Conservation (phyloP, 2,329 filamentous ascomycete species). For the Xylariaceae sp. region DNA sequence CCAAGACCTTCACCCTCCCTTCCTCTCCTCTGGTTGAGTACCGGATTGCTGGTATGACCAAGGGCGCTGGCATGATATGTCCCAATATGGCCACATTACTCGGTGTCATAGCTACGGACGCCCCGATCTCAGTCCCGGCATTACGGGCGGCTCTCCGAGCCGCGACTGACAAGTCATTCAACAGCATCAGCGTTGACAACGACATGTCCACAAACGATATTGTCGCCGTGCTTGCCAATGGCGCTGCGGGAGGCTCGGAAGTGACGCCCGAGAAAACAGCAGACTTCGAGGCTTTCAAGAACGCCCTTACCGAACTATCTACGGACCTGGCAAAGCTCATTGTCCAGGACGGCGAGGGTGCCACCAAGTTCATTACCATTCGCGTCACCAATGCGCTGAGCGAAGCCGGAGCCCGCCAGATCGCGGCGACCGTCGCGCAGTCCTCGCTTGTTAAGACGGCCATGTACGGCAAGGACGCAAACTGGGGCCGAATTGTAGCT, state of each 20-base stretch:
- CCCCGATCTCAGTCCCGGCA: constrained; percentile 64
- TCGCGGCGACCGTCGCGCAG: constrained; percentile 83
- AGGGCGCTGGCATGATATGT: constrained; percentile 98
- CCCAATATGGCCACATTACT: constrained; percentile 98
- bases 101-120: constrained; percentile 88
- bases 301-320: constrained; percentile 71
- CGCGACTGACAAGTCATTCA: constrained; percentile 83
- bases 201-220: constrained; percentile 98
- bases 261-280: constrained; percentile 50
- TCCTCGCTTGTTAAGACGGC: constrained; percentile 96
- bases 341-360: constrained; percentile 92
- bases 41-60: constrained; percentile 88
- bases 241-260: constrained; percentile 71
- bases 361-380: constrained; percentile 96
- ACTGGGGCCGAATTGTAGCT: constrained; percentile 96
- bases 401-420: constrained; percentile 67
- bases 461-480: constrained; percentile 93
- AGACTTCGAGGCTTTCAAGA: constrained; percentile 68
- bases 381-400: constrained; percentile 70
- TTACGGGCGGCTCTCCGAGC: constrained; percentile 67
- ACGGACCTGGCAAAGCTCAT: constrained; percentile 85
- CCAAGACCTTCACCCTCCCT: constrained; percentile 76
- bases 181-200: constrained; percentile 93
- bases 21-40: constrained; percentile 73
- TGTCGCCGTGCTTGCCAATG: constrained; percentile 89